Conservation (phyloP, 2,329 filamentous ascomycete species). For the Claviceps spartinae region DNA sequence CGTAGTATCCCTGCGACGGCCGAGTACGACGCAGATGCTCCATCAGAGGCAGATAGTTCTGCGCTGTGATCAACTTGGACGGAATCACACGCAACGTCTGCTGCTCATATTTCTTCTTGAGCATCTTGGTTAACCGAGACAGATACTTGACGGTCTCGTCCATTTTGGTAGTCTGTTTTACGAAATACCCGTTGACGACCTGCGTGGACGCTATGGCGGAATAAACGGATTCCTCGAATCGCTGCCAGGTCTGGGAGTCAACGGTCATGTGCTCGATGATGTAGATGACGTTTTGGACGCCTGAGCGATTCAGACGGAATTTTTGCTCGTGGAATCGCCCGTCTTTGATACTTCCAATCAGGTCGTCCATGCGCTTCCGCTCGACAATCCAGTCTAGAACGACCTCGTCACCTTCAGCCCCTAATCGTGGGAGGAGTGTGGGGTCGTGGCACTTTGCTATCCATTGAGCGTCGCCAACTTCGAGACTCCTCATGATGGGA, state of each 20-base stretch:
- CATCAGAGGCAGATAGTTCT: constrained; percentile 53
- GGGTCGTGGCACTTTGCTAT: constrained; percentile 58
- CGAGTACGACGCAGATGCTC: constrained; percentile 42
- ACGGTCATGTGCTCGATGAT: constrained; percentile 62
- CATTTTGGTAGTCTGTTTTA: constrained; percentile 62
- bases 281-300: constrained; percentile 65
- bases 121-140: constrained; percentile 53
- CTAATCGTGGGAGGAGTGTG: constrained; percentile 38
- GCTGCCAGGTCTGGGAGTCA: constrained; percentile 36
- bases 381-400: constrained; percentile 72
- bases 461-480: constrained; percentile 68
- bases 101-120: constrained; percentile 51
- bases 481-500: constrained; percentile 53
- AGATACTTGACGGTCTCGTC: constrained; percentile 70
- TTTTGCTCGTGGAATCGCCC: constrained; percentile 77
- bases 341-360: constrained; percentile 70
- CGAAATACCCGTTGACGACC: constrained; percentile 65
- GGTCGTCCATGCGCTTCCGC: constrained; percentile 66
- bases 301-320: constrained; percentile 59
- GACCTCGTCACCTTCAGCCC: constrained; percentile 53
- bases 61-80: constrained; percentile 44
- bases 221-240: constrained; percentile 52
- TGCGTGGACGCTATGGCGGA: constrained; percentile 66
- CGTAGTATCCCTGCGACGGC: constrained; percentile 38
- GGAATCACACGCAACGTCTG: constrained; percentile 50